Conservation (phyloP, 371 early-diverging fungal genomes). For the Blastocladiella emersonii region DNA sequence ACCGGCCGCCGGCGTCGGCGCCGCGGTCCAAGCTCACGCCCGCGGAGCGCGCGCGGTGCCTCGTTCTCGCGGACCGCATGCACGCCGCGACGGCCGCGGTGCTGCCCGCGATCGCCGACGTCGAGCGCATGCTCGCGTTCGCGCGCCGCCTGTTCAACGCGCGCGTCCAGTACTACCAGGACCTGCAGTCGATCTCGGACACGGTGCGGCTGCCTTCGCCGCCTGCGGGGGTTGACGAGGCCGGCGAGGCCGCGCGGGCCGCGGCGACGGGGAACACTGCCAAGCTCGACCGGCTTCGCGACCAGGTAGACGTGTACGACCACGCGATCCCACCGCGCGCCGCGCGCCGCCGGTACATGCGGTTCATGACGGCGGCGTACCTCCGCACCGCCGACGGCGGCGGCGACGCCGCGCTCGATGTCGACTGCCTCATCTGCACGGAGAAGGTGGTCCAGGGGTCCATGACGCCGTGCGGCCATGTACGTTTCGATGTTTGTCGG, state of each 20-base stretch:
- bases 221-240: background rate
- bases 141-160: background rate
- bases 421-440: background rate
- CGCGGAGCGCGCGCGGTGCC: no score
- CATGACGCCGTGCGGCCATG: slow-evolving; percentile 5
- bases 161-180: background rate
- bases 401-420: background rate
- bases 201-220: background rate
- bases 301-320: background rate
- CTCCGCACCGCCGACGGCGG: no score
- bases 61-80: no score
- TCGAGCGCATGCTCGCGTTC: no score
- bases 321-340: background rate
- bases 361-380: background rate
- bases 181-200: background rate
- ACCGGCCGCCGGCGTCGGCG: no score
- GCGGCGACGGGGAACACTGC: background rate
- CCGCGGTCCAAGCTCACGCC: no score
- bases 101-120: no score
- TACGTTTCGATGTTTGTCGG: background rate
- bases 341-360: background rate
- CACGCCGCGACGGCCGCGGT: no score
- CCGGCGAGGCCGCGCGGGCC: background rate
- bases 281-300: background rate
- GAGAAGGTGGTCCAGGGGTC: background rate